These are phyloP conservation scores for Lecanicillium sp. DNA, from an alignment of 2,329 filamentous ascomycete genomes.

Conservation along the genomic window DNA sequence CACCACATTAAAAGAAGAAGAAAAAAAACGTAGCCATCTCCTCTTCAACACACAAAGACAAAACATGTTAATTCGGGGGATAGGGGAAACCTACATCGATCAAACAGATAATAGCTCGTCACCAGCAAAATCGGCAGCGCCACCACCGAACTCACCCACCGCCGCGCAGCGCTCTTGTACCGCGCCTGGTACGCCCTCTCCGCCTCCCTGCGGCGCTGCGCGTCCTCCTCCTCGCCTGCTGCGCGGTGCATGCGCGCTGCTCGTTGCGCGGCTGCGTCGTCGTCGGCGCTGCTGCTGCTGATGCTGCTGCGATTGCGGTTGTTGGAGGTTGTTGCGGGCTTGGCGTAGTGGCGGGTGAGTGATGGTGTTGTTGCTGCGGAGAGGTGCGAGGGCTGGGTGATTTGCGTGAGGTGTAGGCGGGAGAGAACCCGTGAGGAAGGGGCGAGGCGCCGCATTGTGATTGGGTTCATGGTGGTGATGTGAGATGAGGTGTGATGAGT, in stretches of 20 bases:
- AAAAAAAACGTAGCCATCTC: no score
- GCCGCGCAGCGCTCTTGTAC: conserved; percentile 36
- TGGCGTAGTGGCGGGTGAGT: no score
- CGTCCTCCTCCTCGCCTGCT: conserved; percentile 13
- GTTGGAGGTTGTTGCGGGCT: not conserved
- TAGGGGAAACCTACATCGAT: conserved; percentile 32
- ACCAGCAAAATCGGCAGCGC: conserved; percentile 47
- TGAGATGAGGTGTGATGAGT: no score
- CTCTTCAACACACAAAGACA: not conserved
- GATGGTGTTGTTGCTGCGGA: no score
- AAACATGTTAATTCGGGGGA: not conserved
- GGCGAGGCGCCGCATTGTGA: no score
- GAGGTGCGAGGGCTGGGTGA: no score
- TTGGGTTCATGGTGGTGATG: no score
- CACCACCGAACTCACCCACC: conserved; percentile 40
- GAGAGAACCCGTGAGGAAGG: no score
- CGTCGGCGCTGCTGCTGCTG: conserved; percentile 11
- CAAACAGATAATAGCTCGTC: conserved; percentile 46
- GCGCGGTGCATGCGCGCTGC: conserved; percentile 14
- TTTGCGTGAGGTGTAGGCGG: no score
- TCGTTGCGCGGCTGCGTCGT: conserved; percentile 14
- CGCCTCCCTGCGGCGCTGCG: conserved; percentile 8
- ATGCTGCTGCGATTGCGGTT: not conserved
- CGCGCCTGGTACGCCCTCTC: conserved; percentile 30
- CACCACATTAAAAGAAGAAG: no score